These are phyloP conservation scores for Salvia sclarea DNA, from an alignment of 305 asterid species.

Conservation along the genomic window DNA sequence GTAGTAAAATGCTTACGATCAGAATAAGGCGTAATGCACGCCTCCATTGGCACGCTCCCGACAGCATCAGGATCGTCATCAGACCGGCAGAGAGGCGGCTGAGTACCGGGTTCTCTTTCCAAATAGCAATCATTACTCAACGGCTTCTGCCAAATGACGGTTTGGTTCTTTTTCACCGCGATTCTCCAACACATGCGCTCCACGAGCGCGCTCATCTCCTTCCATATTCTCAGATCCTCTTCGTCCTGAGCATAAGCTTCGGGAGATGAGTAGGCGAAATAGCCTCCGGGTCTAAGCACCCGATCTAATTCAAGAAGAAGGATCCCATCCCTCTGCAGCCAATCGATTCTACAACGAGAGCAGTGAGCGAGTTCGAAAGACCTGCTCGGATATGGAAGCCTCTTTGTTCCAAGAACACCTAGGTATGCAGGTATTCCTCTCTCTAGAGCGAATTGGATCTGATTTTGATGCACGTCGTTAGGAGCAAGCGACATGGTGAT, in stretches of 20 bases:
- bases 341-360: conserved; percentile 94
- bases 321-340: conserved; percentile 91
- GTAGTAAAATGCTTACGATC: conserved; percentile 59
- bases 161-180: conserved; percentile 77
- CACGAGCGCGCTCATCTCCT: conserved; percentile 75
- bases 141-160: conserved; percentile 91
- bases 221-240: conserved; percentile 89
- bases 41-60: conserved; percentile 76
- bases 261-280: conserved; percentile 84
- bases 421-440: conserved; percentile 95
- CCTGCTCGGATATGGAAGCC: conserved; percentile 95
- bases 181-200: conserved; percentile 96
- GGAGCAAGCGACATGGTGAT: conserved; percentile 93
- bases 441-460: conserved; percentile 92
- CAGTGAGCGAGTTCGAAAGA: conserved; percentile 91
- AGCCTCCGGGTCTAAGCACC: conserved; percentile 90
- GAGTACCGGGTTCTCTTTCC: conserved; percentile 71
- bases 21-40: conserved; percentile 87
- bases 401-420: conserved; percentile 94
- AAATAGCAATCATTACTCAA: conserved; percentile 70
- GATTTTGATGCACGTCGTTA: conserved; percentile 93
- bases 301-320: conserved; percentile 94
- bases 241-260: conserved; percentile 97
- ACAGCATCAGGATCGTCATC: conserved; percentile 90
- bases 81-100: conserved; percentile 84